Conservation (phyloP, 129 eudicot genomes). For the Artemisia annua region DNA sequence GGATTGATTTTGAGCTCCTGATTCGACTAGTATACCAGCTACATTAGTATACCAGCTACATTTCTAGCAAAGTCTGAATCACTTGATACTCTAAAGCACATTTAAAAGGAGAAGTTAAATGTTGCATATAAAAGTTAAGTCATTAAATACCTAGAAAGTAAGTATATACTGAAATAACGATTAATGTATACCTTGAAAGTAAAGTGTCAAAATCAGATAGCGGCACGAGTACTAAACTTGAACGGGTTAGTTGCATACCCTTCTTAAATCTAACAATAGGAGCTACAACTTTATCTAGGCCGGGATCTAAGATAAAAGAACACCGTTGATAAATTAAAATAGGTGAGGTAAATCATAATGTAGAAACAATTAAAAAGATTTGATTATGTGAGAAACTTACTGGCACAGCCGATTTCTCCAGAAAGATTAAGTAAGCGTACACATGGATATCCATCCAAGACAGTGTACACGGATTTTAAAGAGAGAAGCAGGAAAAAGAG, state of each 20-base stretch:
- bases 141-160: background rate
- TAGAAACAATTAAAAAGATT: background rate
- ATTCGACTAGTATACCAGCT: slow-evolving; percentile 88
- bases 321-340: background rate
- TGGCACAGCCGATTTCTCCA: slow-evolving; percentile 97
- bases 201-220: slow-evolving; percentile 56
- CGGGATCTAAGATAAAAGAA: slow-evolving; percentile 63
- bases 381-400: slow-evolving; percentile 45
- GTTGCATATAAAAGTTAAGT: background rate
- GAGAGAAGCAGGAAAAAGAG: too few species aligned
- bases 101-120: background rate
- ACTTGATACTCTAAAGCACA: slow-evolving; percentile 54
- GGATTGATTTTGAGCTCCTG: slow-evolving; percentile 42
- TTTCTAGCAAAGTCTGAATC: slow-evolving; percentile 67
- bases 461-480: slow-evolving; percentile 78
- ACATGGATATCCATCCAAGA: slow-evolving; percentile 89
- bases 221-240: slow-evolving; percentile 68
- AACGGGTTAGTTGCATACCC: slow-evolving; percentile 38
- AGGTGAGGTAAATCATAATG: background rate
- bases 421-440: slow-evolving; percentile 87
- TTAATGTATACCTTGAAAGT: slow-evolving; percentile 46
- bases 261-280: slow-evolving; percentile 55
- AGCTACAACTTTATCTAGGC: slow-evolving; percentile 83
- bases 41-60: too few species aligned
- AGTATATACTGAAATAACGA: background rate